Evolutionary conservation across 1,139 yeast genomes (phyloP), one percentile per base, ranked within the genome.

Genomic region (Debaryomyces fabryi): DNA sequence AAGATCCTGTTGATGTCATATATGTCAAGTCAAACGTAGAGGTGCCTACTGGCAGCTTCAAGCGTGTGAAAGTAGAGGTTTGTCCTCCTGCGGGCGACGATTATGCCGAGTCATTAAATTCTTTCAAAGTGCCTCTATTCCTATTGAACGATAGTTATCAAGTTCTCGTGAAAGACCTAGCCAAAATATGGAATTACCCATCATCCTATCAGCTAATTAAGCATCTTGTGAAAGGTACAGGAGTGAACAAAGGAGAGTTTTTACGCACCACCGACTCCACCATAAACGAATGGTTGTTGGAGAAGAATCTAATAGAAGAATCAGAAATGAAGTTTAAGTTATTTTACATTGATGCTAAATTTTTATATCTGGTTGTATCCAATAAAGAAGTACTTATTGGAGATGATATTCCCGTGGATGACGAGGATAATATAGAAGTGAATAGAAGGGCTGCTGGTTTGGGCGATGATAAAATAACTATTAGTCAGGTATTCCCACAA

Each of bases 401-500:
- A 8, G 54, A 48, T 13, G 51, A 38, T 12, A 45, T 30, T 44
- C 15, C 36, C 18, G 27, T 18, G 23, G 48, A 47, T 8, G 52
- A 42, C 6, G 48, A 45, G n/a, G 47, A 45, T n/a, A 44, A 32
- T 7, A 44, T 44, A 15, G 43, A 13, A 8, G 37, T 40, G 36
- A 30, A 20, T 10, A 30, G 33, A 12, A 30, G 43, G 21, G 36
- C 6, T 4, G 8, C 32, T 9, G 43, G 33, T 15, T 62, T 20
- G 6, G 43, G 43, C 1, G 43, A 40, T 30, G 72, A 67, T 29
- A 58, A 59, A 41, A 65, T 75, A 30, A 71, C 75, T 1, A 55
- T 74, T 1, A 60, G 65, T 27, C 79, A 73, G 46, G 73, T 73
- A 8, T 75, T 76, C 53, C 79, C 79, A 9, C 72, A 71, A 43